Evolutionary conservation across 495 filamentous ascomycete genomes (phyloP).

Genomic region (Cenococcum geophilum): DNA sequence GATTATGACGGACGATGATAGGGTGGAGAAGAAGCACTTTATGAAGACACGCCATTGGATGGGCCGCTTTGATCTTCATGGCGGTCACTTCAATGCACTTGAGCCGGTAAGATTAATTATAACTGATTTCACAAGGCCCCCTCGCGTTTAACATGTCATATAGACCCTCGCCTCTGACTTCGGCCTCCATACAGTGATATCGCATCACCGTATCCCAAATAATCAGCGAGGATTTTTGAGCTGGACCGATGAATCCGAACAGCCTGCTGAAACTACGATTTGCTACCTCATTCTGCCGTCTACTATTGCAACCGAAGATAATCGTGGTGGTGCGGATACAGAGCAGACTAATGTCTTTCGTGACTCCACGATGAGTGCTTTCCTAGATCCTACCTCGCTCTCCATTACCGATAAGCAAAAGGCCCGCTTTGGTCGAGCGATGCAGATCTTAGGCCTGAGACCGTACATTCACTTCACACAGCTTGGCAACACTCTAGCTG

Average conservation of each 20-base stretch:
- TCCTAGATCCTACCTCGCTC: background rate
- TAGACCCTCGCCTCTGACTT: background rate
- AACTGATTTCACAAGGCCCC: no score
- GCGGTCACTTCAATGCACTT: background rate
- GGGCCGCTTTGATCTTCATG: background rate
- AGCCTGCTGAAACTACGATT: background rate
- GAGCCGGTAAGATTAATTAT: background rate
- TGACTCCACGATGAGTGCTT: background rate
- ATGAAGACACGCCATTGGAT: background rate
- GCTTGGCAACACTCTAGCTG: background rate
- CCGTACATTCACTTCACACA: slow-evolving; percentile 15
- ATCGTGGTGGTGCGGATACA: background rate
- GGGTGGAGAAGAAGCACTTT: background rate
- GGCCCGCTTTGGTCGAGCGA: slow-evolving; percentile 11
- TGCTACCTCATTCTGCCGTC: slow-evolving; percentile 4
- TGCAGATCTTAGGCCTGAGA: slow-evolving; percentile 12
- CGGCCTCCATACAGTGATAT: background rate
- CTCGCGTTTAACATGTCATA: background rate
- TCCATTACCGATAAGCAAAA: background rate
- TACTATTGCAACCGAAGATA: background rate
- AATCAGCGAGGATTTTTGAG: background rate
- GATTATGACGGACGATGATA: background rate
- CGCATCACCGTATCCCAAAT: background rate
- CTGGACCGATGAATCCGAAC: background rate
- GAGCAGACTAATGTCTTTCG: background rate